Evolutionary conservation across 345 rosid species (phyloP), one percentile per base, ranked within the genome.

Genomic region (Murraya paniculata): DNA sequence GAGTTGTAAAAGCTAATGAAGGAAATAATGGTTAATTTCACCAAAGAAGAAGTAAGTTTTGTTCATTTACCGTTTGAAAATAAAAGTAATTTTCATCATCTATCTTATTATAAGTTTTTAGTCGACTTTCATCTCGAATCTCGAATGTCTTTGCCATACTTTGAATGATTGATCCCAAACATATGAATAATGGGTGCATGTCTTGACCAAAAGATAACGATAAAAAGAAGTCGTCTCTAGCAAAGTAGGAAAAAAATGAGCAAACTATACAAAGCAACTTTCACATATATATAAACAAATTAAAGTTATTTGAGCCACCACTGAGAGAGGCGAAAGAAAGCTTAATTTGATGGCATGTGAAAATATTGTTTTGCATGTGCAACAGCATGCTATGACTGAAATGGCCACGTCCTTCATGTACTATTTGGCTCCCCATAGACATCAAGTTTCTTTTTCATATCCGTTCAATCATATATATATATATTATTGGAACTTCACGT

Each of bases 231-330:
- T 24, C 33, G 4, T 31, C 24, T 13, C 31, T 31, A n/a, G 14
- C n/a, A 30, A 21, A 21, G 11, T 36, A 21, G 5, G 55, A 56
- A 45, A 57, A 27, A 27, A n/a, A 68, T 31, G 62, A 57, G 55
- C 71, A 78, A 78, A 78, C 48, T 35, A 75, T 64, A 25, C 74
- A 79, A 79, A 71, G 27, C 74, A 35, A 75, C 85, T 75, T 79
- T 79, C 55, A 59, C 66, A 45, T 3, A 13, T 3, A 41, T 41
- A 41, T 41, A 11, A 41, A 41, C 50, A 11, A 41, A 41, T 11
- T 41, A 41, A 79, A 75, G n/a, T 39, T 36, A 48, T 60, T 35
- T 50, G 75, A 22, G 79, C 75, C 80, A 57, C 72, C 28, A 64
- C 18, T 14, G 7, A n/a, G 58, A 48, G 38, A 6, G 22, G 31